Conservation (phyloP, 192 early-diverging fungal genomes). For the Coemansia reversa region DNA sequence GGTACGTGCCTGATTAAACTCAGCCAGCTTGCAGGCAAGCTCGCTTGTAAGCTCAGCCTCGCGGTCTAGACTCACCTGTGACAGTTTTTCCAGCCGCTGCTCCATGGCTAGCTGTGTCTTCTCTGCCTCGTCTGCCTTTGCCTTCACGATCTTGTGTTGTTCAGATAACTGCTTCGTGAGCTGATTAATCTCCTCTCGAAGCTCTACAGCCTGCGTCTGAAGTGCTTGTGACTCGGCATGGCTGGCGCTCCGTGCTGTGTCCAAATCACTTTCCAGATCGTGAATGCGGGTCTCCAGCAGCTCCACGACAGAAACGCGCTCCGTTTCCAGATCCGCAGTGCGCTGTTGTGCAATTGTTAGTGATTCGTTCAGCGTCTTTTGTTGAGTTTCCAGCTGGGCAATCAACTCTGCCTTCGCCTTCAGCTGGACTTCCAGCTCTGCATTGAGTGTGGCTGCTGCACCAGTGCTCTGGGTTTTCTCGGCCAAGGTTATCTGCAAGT, state of each 20-base stretch:
- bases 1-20: not conserved
- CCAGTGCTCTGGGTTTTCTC: not conserved
- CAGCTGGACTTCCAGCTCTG: slow-evolving; percentile 7
- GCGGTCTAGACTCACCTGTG: too few species aligned
- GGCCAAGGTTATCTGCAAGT: slow-evolving; percentile 1
- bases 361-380: not conserved
- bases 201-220: not conserved
- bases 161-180: too few species aligned
- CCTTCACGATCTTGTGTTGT: not conserved
- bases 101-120: too few species aligned
- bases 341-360: not conserved
- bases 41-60: not conserved
- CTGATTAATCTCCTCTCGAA: too few species aligned
- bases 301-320: not conserved
- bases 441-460: slow-evolving; percentile 1
- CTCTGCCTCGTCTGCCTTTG: not conserved
- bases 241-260: not conserved
- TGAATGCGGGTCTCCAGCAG: not conserved
- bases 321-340: not conserved
- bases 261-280: slow-evolving; percentile 1
- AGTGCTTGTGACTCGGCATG: not conserved
- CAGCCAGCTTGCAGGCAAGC: not conserved
- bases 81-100: too few species aligned
- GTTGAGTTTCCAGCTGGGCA: slow-evolving; percentile 1
- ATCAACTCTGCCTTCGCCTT: not conserved